Percentiles rank a stretch among this genome's conserved stretches.
phyloP scores from a whole-genome alignment of 108 stramenopile genomes.

The Skeletonema menzelii region DNA sequence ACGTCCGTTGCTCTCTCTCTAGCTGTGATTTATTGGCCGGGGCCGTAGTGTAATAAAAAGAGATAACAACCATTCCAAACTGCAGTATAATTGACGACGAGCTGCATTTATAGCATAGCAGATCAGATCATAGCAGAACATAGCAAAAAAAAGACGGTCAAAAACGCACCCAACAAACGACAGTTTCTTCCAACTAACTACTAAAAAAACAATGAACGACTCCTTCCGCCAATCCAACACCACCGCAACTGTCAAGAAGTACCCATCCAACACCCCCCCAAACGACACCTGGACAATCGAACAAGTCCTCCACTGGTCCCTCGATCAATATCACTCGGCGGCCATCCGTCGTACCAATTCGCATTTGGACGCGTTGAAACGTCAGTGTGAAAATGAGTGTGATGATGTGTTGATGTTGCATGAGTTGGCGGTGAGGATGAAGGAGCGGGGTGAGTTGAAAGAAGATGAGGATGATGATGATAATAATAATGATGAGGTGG shows the following conservation, averaged over 20 bases:
- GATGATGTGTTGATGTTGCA: conserved; percentile 52
- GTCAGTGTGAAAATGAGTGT: conserved; percentile 57
- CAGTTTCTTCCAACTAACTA: too few species aligned
- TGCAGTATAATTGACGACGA: too few species aligned
- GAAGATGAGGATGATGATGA: background rate
- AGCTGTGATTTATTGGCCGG: too few species aligned
- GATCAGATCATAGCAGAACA: too few species aligned
- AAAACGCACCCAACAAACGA: too few species aligned
- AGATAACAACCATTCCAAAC: too few species aligned
- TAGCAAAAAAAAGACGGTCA: too few species aligned
- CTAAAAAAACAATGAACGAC: too few species aligned
- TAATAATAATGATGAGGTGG: background rate
- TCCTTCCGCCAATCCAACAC: background rate
- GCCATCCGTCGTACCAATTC: conserved; percentile 44
- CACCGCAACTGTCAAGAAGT: background rate
- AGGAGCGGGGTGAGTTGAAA: conserved; percentile 6
- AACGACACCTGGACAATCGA: conserved; percentile 74
- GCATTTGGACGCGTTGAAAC: conserved; percentile 34
- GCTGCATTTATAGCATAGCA: too few species aligned
- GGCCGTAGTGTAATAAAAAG: too few species aligned
- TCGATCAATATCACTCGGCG: conserved; percentile 50
- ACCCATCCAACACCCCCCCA: conserved; percentile 38
- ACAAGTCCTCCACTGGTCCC: conserved; percentile 73
- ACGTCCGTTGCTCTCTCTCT: too few species aligned
- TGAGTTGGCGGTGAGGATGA: conserved; percentile 44